Evolutionary conservation across 208 protist genomes (phyloP), one percentile per base, ranked within the genome.

Genomic region (Angomonas deanei): DNA sequence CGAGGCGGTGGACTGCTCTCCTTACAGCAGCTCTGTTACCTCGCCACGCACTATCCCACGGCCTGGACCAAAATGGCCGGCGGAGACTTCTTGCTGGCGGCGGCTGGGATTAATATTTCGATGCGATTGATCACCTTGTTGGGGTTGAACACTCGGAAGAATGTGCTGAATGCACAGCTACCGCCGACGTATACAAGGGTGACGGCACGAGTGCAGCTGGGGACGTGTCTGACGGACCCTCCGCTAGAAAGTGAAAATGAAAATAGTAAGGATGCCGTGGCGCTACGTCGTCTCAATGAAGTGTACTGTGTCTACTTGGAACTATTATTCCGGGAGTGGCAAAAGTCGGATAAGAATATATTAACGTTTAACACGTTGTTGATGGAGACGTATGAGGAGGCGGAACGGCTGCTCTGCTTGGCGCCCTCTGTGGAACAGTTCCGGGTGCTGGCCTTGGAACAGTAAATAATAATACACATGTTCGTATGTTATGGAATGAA

Each of bases 41-140:
- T 94, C 1, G 76, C 70, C 0, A 75, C 90, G 70, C 31, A 70
- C 13, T 63, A 97, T 59, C 80, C 82, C 13, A 28, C 69, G 19
- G 32, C 77, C 46, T 92, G 78, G 72, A 68, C 56, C 39, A 23
- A 33, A 15, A 65, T 80, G 28, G 48, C 70, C 3, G 65, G 48
- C 3, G 63, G 59, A 0, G 72, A 87, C 42, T 92, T 82, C 59
- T 66, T 90, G 24, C 53, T 76, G 26, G 84, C 78, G 0, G 76
- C 86, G 10, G 73, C 80, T 3, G 81, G 88, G 1, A 76, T 96
- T 26, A 96, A 94, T 63, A 61, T 96, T 11, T 85, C 82, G 2
- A 74, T 92, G 84, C 66, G 74, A 3, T 68, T 93, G 1, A 66
- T 89, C 34, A 72, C 76, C 23, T 56, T 90, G 27, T 59, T 92